These are phyloP conservation scores for Trametes cubensis DNA, from an alignment of 768 basidiomycete genomes.

Conservation along the genomic window DNA sequence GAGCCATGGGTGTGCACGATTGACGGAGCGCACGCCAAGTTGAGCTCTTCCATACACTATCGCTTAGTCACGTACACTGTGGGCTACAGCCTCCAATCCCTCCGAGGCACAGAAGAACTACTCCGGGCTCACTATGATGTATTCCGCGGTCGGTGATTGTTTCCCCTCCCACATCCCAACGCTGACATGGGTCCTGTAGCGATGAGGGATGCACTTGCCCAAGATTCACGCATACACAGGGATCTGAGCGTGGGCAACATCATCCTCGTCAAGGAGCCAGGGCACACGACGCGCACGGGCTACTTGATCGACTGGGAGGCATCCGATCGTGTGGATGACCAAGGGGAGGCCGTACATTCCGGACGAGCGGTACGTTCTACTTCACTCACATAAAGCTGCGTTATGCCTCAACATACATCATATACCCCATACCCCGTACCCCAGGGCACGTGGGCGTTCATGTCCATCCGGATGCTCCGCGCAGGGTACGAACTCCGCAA, in stretches of 20 bases:
- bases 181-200: background rate
- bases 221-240: conserved; percentile 5
- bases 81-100: background rate
- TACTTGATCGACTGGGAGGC: conserved; percentile 21
- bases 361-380: background rate
- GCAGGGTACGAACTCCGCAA: no score
- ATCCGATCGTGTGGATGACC: background rate
- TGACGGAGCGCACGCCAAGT: background rate
- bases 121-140: background rate
- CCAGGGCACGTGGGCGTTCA: no score
- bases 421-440: no score
- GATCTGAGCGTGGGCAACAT: conserved; percentile 14
- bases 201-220: conserved; percentile 7
- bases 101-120: conserved; percentile 15
- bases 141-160: background rate
- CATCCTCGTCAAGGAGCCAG: conserved; percentile 3
- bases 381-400: no score
- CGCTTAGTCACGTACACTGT: background rate
- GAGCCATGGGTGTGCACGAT: background rate
- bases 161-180: background rate
- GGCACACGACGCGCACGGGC: background rate
- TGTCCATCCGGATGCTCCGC: background rate
- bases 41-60: background rate
- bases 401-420: no score
- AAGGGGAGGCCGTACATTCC: background rate